A percentile compares a stretch with the other conserved stretches of the same genome.
Conservation (phyloP, 441 rosid genomes). For the Brassica balearica region DNA sequence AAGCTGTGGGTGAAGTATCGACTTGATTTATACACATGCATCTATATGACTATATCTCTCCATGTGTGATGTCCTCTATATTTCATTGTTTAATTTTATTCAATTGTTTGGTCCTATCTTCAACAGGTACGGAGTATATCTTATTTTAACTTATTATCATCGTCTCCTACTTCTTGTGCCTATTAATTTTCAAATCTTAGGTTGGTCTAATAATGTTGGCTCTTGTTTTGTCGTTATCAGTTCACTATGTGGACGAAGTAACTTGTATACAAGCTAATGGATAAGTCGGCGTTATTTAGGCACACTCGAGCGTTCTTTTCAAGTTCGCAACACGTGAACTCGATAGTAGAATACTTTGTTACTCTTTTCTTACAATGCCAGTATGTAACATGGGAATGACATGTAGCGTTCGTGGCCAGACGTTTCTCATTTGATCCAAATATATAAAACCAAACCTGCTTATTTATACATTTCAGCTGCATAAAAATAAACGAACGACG, state of each 20-base stretch:
- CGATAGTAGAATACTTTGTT: slow-evolving; percentile 9
- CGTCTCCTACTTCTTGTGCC: slow-evolving; percentile 31
- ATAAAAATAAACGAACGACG: slow-evolving; percentile 4
- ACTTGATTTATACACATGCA: slow-evolving; percentile 41
- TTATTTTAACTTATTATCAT: slow-evolving; percentile 36
- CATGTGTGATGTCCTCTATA: slow-evolving; percentile 1
- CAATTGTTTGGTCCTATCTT: slow-evolving; percentile 42
- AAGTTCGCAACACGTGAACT: slow-evolving; percentile 36
- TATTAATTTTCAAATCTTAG: slow-evolving; percentile 28
- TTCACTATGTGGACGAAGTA: slow-evolving; percentile 15
- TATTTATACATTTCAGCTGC: neutral
- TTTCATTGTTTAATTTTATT: slow-evolving; percentile 24
- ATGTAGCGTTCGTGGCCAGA: slow-evolving; percentile 25
- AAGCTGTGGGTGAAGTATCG: neutral
- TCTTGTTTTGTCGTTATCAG: slow-evolving; percentile 37
- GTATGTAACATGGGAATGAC: slow-evolving; percentile 41
- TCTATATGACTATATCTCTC: slow-evolving; percentile 1
- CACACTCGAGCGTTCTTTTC: slow-evolving; percentile 26
- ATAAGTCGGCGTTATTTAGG: slow-evolving; percentile 38
- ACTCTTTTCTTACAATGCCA: slow-evolving; percentile 35
- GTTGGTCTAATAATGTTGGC: slow-evolving; percentile 43
- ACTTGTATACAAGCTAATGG: slow-evolving; percentile 7
- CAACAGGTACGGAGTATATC: slow-evolving; percentile 38
- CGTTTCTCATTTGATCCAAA: slow-evolving; percentile 4
- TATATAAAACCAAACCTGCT: slow-evolving; percentile 3